phyloP scores from a whole-genome alignment of 768 basidiomycete species.

The Termitomyces sp. region DNA sequence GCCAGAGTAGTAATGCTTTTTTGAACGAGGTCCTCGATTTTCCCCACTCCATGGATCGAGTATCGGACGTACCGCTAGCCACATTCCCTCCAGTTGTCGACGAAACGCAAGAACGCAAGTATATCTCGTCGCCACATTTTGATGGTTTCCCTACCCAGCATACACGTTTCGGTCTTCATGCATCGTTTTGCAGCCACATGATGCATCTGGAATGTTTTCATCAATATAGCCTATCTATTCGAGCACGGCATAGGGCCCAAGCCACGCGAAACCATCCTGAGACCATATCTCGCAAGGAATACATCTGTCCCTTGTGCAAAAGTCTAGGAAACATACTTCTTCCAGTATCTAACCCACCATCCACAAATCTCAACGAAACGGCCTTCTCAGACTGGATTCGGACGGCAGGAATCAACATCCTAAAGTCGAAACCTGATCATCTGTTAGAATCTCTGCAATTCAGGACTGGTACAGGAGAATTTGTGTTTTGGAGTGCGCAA shows the following conservation, averaged over 20 bases:
- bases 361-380: conserved; percentile 46
- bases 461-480: conserved; percentile 79
- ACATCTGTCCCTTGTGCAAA: conserved; percentile 96
- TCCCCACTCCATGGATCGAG: conserved; percentile 62
- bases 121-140: conserved; percentile 44
- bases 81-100: conserved; percentile 49
- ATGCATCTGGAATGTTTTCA: conserved; percentile 97
- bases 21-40: conserved; percentile 71
- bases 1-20: conserved; percentile 41
- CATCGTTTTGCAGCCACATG: conserved; percentile 91
- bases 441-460: conserved; percentile 69
- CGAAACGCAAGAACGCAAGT: conserved; percentile 43
- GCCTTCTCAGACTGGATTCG: conserved; percentile 90
- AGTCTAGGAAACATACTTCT: conserved; percentile 92
- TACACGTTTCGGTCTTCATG: conserved; percentile 80
- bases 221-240: conserved; percentile 81
- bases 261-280: conserved; percentile 93
- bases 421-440: conserved; percentile 77
- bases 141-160: conserved; percentile 69
- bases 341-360: conserved; percentile 58
- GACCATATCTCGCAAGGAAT: conserved; percentile 89
- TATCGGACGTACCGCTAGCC: conserved; percentile 19
- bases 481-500: conserved; percentile 85
- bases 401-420: conserved; percentile 80
- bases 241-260: conserved; percentile 83